These are phyloP conservation scores for Ascocoryne sarcoides DNA, from an alignment of 2,329 filamentous ascomycete genomes.

Conservation along the genomic window DNA sequence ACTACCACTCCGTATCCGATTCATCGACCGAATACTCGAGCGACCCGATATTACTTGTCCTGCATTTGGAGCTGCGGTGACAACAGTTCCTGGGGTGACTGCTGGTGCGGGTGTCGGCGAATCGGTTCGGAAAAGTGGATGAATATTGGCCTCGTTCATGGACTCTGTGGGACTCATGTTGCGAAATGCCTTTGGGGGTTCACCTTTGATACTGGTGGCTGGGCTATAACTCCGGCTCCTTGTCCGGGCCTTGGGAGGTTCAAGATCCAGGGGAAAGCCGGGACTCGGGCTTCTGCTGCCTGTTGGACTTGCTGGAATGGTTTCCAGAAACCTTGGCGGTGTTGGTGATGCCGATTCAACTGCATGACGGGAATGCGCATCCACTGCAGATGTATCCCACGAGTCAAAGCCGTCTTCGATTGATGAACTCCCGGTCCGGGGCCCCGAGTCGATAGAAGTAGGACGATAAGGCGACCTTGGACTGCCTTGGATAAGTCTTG, in stretches of 20 bases:
- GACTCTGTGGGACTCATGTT: slow-evolving; percentile 29
- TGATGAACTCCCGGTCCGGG: slow-evolving; percentile 16
- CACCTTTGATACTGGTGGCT: slow-evolving; percentile 17
- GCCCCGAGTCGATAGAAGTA: slow-evolving; percentile 40
- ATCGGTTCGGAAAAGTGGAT: slow-evolving; percentile 68
- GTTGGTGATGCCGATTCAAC: slow-evolving; percentile 35
- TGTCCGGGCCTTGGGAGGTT: slow-evolving; percentile 34
- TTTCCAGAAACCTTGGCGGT: slow-evolving; percentile 48
- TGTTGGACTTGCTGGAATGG: slow-evolving; percentile 58
- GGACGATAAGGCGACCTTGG: slow-evolving; percentile 34
- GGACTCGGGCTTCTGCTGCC: slow-evolving; percentile 58
- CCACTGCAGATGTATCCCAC: slow-evolving; percentile 65
- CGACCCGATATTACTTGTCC: slow-evolving; percentile 53
- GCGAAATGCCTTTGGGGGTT: slow-evolving; percentile 7
- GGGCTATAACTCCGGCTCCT: slow-evolving; percentile 27
- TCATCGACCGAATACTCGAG: slow-evolving; percentile 41
- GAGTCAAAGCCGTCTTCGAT: slow-evolving; percentile 60
- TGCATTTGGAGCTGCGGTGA: slow-evolving; percentile 60
- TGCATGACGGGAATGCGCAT: slow-evolving; percentile 50
- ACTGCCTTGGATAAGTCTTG: slow-evolving; percentile 40
- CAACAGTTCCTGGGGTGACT: slow-evolving; percentile 60
- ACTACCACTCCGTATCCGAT: slow-evolving; percentile 48
- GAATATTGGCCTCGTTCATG: slow-evolving; percentile 56
- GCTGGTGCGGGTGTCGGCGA: slow-evolving; percentile 58
- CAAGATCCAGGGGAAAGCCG: slow-evolving; percentile 48